Evolutionary conservation across 805 yeast genomes (phyloP).

Genomic region (Candida ficus): DNA sequence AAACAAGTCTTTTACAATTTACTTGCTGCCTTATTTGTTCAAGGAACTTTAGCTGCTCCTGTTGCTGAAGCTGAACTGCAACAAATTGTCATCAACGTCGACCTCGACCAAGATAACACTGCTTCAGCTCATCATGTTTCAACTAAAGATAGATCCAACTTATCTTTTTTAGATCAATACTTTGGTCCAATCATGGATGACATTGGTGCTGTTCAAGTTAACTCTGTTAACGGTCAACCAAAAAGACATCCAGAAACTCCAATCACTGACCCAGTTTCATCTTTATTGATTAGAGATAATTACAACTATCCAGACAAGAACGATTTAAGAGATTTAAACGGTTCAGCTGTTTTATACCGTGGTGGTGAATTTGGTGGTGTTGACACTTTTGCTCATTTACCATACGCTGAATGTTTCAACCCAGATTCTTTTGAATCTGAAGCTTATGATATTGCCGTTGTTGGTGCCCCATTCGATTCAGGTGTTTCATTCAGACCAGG

Average conservation of each 20-base stretch:
- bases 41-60: conserved; percentile 16
- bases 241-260: conserved; percentile 26
- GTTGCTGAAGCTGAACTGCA: conserved; percentile 20
- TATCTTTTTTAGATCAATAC: conserved; percentile 31
- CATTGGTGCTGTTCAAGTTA: conserved; percentile 20
- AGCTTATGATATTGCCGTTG: conserved; percentile 42
- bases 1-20: conserved; percentile 12
- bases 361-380: conserved; percentile 49
- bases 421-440: conserved; percentile 31
- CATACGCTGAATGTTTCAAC: conserved; percentile 43
- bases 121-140: background rate
- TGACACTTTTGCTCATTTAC: conserved; percentile 48
- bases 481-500: conserved; percentile 49
- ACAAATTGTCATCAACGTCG: conserved; percentile 22
- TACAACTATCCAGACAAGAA: conserved; percentile 33
- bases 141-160: conserved; percentile 11
- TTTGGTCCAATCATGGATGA: conserved; percentile 31
- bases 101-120: conserved; percentile 5
- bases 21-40: conserved; percentile 10
- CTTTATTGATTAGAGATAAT: conserved; percentile 28
- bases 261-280: conserved; percentile 26
- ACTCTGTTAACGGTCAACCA: conserved; percentile 18
- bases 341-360: conserved; percentile 33
- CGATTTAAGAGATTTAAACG: conserved; percentile 35
- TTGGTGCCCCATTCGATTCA: conserved; percentile 54